Conservation (phyloP, 1,284 basidiomycete genomes). For the Malassezia psittaci region DNA sequence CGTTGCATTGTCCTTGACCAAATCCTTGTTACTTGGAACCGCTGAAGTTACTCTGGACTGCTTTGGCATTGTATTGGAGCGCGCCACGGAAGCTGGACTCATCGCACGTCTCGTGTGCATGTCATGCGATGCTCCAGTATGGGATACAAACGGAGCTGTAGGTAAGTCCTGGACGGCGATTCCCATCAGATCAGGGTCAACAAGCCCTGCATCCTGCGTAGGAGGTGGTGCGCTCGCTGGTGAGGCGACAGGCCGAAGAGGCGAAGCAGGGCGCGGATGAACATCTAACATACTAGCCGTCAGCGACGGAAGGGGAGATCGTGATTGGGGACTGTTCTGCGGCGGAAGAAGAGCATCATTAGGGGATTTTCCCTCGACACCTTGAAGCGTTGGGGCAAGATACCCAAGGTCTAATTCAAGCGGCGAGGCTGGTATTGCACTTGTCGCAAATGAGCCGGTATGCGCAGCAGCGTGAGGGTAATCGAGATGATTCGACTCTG, state of each 20-base stretch:
- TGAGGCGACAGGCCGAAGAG: constrained; percentile 8
- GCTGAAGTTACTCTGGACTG: background rate
- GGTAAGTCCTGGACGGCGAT: background rate
- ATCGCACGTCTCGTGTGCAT: background rate
- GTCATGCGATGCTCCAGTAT: background rate
- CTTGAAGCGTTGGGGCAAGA: background rate
- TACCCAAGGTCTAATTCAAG: background rate
- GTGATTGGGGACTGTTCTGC: background rate
- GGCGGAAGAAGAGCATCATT: background rate
- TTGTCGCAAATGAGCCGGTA: background rate
- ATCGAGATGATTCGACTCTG: background rate
- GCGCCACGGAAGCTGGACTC: background rate
- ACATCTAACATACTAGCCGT: background rate
- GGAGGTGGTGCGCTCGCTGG: background rate
- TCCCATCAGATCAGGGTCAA: constrained; percentile 11
- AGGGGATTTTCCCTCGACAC: background rate
- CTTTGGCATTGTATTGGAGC: constrained; percentile 3
- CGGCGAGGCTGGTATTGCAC: background rate
- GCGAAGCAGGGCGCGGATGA: constrained; percentile 1
- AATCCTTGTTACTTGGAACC: background rate
- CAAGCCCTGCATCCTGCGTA: constrained; percentile 4
- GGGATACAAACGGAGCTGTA: background rate
- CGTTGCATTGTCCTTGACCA: no score
- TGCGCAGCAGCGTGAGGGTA: background rate
- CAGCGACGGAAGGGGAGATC: background rate